These are phyloP conservation scores for Cryptosporidium ryanae DNA, from an alignment of 169 alveolate genomes.

Conservation along the genomic window DNA sequence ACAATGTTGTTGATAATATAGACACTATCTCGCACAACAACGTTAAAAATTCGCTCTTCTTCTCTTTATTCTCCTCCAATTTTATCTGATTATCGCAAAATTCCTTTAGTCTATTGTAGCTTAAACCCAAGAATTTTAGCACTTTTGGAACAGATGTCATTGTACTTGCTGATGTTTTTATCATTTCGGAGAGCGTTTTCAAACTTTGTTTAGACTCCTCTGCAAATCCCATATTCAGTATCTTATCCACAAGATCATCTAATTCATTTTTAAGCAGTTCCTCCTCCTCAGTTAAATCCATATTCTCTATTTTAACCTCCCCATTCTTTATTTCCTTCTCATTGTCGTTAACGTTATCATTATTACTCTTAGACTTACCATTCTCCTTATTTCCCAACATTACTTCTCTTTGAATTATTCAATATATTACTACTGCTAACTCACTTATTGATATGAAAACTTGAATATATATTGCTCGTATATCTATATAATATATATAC, in stretches of 20 bases:
- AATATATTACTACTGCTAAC: too few relatives aligned
- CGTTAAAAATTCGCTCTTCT: background rate
- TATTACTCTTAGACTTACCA: slow-evolving; percentile 19
- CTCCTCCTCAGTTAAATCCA: slow-evolving; percentile 73
- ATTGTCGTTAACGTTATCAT: background rate
- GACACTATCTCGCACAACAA: slow-evolving; percentile 77
- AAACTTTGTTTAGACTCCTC: slow-evolving; percentile 29
- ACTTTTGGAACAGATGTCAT: slow-evolving; percentile 89
- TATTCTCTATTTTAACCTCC: slow-evolving; percentile 24
- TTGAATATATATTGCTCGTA: background rate
- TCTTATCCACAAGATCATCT: slow-evolving; percentile 29
- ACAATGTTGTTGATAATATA: slow-evolving; percentile 75
- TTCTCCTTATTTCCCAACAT: slow-evolving; percentile 52
- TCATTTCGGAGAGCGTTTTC: slow-evolving; percentile 23
- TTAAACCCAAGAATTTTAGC: slow-evolving; percentile 84
- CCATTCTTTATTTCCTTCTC: background rate
- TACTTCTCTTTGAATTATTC: background rate
- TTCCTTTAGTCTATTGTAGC: slow-evolving; percentile 79
- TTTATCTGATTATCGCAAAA: slow-evolving; percentile 77
- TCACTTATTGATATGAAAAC: too few relatives aligned
- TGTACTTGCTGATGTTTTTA: slow-evolving; percentile 84
- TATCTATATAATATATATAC: background rate
- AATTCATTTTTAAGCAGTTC: slow-evolving; percentile 39
- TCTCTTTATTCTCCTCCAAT: background rate
- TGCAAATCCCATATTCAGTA: background rate